Percentiles rank a stretch among this genome's conserved stretches.
Conservation (phyloP, 345 rosid species). For the Jatropha curcas region DNA sequence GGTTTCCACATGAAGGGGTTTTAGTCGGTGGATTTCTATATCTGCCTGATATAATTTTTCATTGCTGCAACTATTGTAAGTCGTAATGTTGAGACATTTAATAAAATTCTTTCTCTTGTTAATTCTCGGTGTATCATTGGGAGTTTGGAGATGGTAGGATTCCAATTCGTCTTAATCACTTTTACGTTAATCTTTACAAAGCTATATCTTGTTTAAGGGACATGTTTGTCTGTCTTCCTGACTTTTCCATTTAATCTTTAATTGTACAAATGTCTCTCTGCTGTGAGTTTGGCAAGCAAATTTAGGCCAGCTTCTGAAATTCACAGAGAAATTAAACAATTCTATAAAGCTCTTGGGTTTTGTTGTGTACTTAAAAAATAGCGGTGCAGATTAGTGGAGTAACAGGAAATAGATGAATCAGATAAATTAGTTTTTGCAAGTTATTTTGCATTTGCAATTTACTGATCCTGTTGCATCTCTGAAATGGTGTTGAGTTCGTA, state of each 20-base stretch:
- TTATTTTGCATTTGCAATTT: not conserved
- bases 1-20: not conserved
- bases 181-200: not conserved
- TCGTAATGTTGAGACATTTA: not conserved
- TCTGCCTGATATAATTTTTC: not conserved
- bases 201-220: not conserved
- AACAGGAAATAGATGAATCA: not conserved
- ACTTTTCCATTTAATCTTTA: not conserved
- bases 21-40: not conserved
- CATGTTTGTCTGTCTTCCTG: not conserved
- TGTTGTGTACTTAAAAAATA: not conserved
- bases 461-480: not conserved
- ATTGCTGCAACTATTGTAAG: not conserved
- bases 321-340: not conserved
- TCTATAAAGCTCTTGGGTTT: too few species aligned
- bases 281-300: not conserved
- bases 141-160: constrained; percentile 3
- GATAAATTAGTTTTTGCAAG: not conserved
- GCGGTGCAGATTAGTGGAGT: not conserved
- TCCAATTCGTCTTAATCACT: not conserved
- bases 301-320: not conserved
- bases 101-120: not conserved
- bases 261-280: not conserved
- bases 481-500: not conserved
- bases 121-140: not conserved